A percentile compares a stretch with the other conserved stretches of the same genome.
Conservation (phyloP, 2,329 filamentous ascomycete genomes). For the Beauveria rudraprayagi region DNA sequence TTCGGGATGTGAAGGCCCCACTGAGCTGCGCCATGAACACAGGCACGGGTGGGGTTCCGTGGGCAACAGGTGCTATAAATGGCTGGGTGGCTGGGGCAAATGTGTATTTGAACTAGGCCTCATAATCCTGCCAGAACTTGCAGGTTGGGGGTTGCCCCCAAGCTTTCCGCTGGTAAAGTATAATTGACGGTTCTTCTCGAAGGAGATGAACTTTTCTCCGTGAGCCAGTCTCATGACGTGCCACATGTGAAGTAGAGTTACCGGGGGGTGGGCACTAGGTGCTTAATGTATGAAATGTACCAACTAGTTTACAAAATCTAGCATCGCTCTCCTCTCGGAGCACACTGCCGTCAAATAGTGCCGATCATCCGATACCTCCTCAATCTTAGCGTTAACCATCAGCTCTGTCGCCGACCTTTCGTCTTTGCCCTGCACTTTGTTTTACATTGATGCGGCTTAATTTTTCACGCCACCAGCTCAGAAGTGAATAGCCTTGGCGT, state of each 20-base stretch:
- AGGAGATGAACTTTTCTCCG: too few species aligned
- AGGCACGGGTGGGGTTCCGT: neutral
- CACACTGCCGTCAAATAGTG: neutral
- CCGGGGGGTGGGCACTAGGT: too few species aligned
- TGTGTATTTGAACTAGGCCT: too few species aligned
- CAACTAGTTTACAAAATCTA: conserved; percentile 15
- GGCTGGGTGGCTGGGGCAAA: too few species aligned
- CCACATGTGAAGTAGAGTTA: neutral
- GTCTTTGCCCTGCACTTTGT: neutral
- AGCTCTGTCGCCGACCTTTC: neutral
- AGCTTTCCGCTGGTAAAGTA: too few species aligned
- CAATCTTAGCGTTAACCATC: neutral
- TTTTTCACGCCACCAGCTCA: conserved; percentile 34
- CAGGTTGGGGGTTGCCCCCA: too few species aligned
- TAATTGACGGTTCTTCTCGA: too few species aligned
- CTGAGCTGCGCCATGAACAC: neutral
- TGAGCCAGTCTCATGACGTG: too few species aligned
- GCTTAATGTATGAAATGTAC: conserved; percentile 8
- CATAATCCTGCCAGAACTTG: too few species aligned
- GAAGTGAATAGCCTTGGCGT: conserved; percentile 92
- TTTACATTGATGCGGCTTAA: neutral
- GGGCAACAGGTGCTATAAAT: neutral
- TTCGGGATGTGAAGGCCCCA: neutral
- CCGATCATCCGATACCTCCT: neutral
- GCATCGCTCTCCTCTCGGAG: conserved; percentile 2